Evolutionary conservation across 179 eudicot genomes (phyloP).

Genomic region (Beta macrorhiza): DNA sequence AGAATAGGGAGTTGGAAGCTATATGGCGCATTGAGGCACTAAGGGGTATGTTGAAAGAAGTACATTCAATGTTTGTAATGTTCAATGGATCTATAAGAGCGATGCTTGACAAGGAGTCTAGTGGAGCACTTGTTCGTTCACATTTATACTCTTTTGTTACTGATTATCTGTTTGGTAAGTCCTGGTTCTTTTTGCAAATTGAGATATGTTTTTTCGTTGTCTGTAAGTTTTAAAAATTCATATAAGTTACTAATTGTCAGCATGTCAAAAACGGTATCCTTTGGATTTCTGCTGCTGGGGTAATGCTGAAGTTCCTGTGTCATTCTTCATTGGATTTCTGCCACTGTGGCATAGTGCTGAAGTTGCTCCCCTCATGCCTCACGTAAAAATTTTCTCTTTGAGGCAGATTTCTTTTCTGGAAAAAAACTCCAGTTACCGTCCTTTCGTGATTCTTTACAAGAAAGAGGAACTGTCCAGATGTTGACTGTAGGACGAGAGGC

Average conservation of each 20-base stretch:
- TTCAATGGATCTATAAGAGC: constrained; percentile 77
- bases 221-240: constrained; percentile 46
- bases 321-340: constrained; percentile 62
- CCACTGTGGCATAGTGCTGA: constrained; percentile 65
- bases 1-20: constrained; percentile 69
- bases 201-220: constrained; percentile 28
- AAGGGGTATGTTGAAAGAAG: constrained; percentile 80
- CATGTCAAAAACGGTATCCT: constrained; percentile 82
- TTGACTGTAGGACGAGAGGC: constrained; percentile 96
- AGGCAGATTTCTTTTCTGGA: constrained; percentile 81
- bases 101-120: constrained; percentile 79
- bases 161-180: constrained; percentile 86
- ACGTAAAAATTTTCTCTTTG: constrained; percentile 69
- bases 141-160: constrained; percentile 66
- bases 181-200: constrained; percentile 18
- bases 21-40: constrained; percentile 86
- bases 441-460: constrained; percentile 81
- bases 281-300: constrained; percentile 98
- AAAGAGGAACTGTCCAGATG: constrained; percentile 92
- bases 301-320: constrained; percentile 84
- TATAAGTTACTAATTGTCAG: constrained; percentile 86
- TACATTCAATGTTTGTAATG: constrained; percentile 82
- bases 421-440: constrained; percentile 80
- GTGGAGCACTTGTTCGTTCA: constrained; percentile 72
- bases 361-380: constrained; percentile 55